Conservation (phyloP, 2,329 filamentous ascomycete genomes). For the Lachnellula subtilissima region DNA sequence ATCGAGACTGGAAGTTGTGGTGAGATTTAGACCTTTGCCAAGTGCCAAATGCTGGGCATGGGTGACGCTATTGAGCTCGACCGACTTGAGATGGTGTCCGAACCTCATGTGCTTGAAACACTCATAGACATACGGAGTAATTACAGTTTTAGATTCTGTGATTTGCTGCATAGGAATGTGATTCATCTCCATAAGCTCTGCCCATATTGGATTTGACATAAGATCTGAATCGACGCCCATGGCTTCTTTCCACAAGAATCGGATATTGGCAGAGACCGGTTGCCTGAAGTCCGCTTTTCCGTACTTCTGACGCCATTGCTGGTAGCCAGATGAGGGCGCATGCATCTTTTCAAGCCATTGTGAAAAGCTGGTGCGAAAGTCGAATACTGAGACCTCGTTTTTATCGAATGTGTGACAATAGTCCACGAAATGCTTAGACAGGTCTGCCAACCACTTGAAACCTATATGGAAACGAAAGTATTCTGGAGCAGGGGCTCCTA, state of each 20-base stretch:
- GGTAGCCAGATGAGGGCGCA: conserved; percentile 37
- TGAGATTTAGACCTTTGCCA: conserved; percentile 7
- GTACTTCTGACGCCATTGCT: conserved; percentile 49
- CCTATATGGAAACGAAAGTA: conserved; percentile 59
- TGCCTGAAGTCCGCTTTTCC: conserved; percentile 59
- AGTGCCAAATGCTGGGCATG: conserved; percentile 25
- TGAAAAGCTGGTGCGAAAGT: conserved; percentile 56
- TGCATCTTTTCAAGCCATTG: conserved; percentile 51
- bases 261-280: conserved; percentile 53
- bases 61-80: conserved; percentile 28
- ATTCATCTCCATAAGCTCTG: conserved; percentile 30
- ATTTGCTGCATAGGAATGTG: conserved; percentile 28
- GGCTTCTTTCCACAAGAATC: conserved; percentile 63
- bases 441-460: conserved; percentile 66
- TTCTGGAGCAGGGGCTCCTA: conserved; percentile 50
- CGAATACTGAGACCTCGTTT: conserved; percentile 42
- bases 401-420: conserved; percentile 37
- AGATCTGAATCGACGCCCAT: conserved; percentile 35
- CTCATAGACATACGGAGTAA: conserved; percentile 63
- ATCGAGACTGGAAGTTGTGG: neutral
- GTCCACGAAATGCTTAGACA: conserved; percentile 69
- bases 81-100: conserved; percentile 43
- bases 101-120: conserved; percentile 63
- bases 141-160: conserved; percentile 47
- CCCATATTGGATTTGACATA: conserved; percentile 33